Evolutionary conservation across 345 rosid species (phyloP), one percentile per base, ranked within the genome.

Genomic region (Ceriops tagal): DNA sequence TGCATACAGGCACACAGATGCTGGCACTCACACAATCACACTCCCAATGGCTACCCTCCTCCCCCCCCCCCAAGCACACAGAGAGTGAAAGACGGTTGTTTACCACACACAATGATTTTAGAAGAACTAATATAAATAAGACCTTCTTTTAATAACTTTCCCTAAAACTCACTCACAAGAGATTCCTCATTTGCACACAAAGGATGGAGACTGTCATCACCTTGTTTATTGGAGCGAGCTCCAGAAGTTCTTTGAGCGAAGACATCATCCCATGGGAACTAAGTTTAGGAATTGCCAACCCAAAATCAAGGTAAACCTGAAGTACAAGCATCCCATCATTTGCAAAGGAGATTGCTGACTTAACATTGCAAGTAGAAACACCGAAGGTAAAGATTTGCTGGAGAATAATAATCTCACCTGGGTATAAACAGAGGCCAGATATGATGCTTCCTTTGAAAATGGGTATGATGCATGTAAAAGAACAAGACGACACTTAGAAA

Each of bases 381-480:
- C 16, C 46, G 11, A 64, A 20, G 13, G 63, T 22, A 26, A 53
- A 53, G 59, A 64, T 55, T 71, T 35, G 51, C 18, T 1, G 39
- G 37, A 55, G 51, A 46, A 22, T 13, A 61, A 78, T 57, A 24
- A 66, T 72, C 57, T 61, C 65, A 88, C 97, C 92, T 92, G 99
- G 16, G 83, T 61, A 79, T 92, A 95, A 71, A 95, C 86, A 62
- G 93, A 92, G 79, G 97, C 88, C 31, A 95, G 77, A 82, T 78
- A 88, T 37, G 98, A 90, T 27, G 97, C 99, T 81, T 93, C 99
- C 80, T 75, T 88, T 68, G 96, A 92, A 83, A 87, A 95, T 55
- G 98, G 99, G 80, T 92, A 95, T 57, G 99, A 85, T 55, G 97
- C 93, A 84, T 95, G 99, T 69, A 95, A 83, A 67, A 95, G 90